Evolutionary conservation across 2,329 filamentous ascomycete genomes (phyloP).

Genomic region (Alternaria postmessia): DNA sequence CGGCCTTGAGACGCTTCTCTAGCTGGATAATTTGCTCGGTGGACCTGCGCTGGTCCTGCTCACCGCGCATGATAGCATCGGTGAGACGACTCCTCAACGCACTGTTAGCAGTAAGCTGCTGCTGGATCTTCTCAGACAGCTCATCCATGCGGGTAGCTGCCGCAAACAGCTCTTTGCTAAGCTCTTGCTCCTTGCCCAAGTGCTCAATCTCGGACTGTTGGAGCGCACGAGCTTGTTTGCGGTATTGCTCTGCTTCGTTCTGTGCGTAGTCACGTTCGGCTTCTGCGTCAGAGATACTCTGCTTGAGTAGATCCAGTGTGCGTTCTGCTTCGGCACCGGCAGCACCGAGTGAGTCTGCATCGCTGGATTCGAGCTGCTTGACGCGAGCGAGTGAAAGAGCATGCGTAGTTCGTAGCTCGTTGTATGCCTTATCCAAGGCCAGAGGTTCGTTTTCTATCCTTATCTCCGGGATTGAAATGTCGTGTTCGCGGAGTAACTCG

Average conservation of each 20-base stretch:
- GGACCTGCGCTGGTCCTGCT: slow-evolving; percentile 81
- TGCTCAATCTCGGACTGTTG: slow-evolving; percentile 64
- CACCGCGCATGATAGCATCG: slow-evolving; percentile 82
- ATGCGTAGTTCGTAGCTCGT: slow-evolving; percentile 77
- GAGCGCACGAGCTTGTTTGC: slow-evolving; percentile 67
- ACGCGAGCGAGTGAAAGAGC: slow-evolving; percentile 71
- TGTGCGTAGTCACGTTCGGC: slow-evolving; percentile 76
- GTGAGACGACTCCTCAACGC: slow-evolving; percentile 78
- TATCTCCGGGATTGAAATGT: slow-evolving; percentile 75
- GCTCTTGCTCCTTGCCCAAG: slow-evolving; percentile 67
- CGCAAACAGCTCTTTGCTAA: slow-evolving; percentile 74
- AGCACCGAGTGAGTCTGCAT: slow-evolving; percentile 51
- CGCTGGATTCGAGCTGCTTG: slow-evolving; percentile 67
- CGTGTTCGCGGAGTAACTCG: slow-evolving; percentile 79
- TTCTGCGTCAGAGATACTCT: slow-evolving; percentile 72
- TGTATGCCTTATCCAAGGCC: slow-evolving; percentile 76
- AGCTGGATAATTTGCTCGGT: slow-evolving; percentile 83
- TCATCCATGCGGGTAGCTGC: slow-evolving; percentile 81
- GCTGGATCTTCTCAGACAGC: slow-evolving; percentile 78
- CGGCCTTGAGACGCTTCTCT: slow-evolving; percentile 77
- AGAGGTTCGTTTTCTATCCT: slow-evolving; percentile 64
- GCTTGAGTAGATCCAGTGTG: slow-evolving; percentile 72
- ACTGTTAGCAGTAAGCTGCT: slow-evolving; percentile 81
- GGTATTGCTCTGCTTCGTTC: slow-evolving; percentile 69
- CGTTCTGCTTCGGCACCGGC: slow-evolving; percentile 62